Percentiles rank a stretch among this genome's conserved stretches.
Evolutionary conservation across 1,284 basidiomycete genomes (phyloP).

Genomic region (Pisolithus thermaeus): DNA sequence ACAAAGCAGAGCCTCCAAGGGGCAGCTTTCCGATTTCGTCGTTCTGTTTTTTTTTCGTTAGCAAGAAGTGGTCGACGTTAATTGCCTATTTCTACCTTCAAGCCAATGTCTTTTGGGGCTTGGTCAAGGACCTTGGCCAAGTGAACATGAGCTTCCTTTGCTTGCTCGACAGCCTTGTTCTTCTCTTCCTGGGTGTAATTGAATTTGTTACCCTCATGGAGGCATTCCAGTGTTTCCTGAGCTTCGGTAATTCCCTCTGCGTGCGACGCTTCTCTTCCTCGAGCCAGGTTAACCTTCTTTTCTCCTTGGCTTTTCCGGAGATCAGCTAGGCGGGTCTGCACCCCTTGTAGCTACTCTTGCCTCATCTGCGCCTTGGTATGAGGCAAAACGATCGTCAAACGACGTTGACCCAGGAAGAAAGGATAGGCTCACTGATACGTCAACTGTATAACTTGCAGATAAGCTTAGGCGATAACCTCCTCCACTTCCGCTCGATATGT

Average conservation of each 20-base stretch:
- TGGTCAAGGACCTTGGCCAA: slow-evolving; percentile 78
- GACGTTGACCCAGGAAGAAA: neutral
- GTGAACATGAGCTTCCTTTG: slow-evolving; percentile 67
- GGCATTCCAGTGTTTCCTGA: slow-evolving; percentile 52
- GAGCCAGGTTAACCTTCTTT: slow-evolving; percentile 54
- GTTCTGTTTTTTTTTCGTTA: slow-evolving; percentile 48
- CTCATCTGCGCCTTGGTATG: too few relatives aligned
- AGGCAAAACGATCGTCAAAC: slow-evolving; percentile 1
- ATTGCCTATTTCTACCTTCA: slow-evolving; percentile 46
- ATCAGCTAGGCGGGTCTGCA: too few relatives aligned
- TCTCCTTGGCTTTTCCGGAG: slow-evolving; percentile 49
- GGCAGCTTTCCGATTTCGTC: slow-evolving; percentile 90
- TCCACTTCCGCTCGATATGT: slow-evolving; percentile 67
- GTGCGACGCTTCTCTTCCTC: slow-evolving; percentile 52
- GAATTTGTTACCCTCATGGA: slow-evolving; percentile 55
- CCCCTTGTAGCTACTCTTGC: too few relatives aligned
- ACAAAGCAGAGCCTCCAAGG: slow-evolving; percentile 84
- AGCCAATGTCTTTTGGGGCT: slow-evolving; percentile 84
- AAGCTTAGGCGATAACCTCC: slow-evolving; percentile 30
- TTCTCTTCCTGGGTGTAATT: slow-evolving; percentile 65
- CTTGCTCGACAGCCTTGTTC: slow-evolving; percentile 67
- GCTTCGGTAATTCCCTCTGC: slow-evolving; percentile 62
- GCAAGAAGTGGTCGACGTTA: neutral
- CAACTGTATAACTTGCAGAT: slow-evolving; percentile 25
- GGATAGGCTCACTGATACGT: slow-evolving; percentile 70